Evolutionary conservation across 2,329 filamentous ascomycete genomes (phyloP).

Genomic region (Arthrobotrys sphaeroides): DNA sequence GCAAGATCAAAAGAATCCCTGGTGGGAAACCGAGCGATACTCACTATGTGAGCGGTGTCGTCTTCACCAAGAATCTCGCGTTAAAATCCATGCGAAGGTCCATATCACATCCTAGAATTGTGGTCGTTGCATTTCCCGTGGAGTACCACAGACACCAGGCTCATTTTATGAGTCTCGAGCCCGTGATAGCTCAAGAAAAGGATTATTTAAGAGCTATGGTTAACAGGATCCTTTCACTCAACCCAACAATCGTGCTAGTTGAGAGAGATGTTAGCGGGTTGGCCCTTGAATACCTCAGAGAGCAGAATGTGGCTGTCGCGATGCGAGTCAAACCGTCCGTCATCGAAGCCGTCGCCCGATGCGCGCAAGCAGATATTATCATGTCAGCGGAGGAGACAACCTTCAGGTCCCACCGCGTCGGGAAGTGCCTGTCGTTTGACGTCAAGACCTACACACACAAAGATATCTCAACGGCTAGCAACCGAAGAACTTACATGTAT

Average conservation of each 20-base stretch:
- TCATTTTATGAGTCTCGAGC: conserved; percentile 97
- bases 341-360: conserved; percentile 91
- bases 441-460: conserved; percentile 93
- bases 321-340: conserved; percentile 98
- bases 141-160: conserved; percentile 93
- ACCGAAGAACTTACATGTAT: conserved; percentile 90
- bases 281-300: conserved; percentile 85
- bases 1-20: conserved; percentile 95
- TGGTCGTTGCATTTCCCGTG: conserved; percentile 92
- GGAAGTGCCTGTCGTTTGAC: conserved; percentile 85
- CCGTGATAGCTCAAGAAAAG: conserved; percentile 94
- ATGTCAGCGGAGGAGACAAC: conserved; percentile 94
- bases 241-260: conserved; percentile 86
- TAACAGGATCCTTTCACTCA: conserved; percentile 84
- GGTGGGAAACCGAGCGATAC: conserved; percentile 90
- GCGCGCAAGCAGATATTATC: conserved; percentile 89
- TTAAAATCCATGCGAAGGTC: conserved; percentile 94
- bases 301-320: conserved; percentile 88
- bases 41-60: conserved; percentile 93
- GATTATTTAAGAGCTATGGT: conserved; percentile 93
- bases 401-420: conserved; percentile 76
- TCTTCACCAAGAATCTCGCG: conserved; percentile 96
- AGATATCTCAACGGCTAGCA: conserved; percentile 66
- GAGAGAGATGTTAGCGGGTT: conserved; percentile 92
- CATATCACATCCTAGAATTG: conserved; percentile 82